Base-by-base conservation (phyloP, 176 grass and related monocot species). In the Lolium rigidum region DNA sequence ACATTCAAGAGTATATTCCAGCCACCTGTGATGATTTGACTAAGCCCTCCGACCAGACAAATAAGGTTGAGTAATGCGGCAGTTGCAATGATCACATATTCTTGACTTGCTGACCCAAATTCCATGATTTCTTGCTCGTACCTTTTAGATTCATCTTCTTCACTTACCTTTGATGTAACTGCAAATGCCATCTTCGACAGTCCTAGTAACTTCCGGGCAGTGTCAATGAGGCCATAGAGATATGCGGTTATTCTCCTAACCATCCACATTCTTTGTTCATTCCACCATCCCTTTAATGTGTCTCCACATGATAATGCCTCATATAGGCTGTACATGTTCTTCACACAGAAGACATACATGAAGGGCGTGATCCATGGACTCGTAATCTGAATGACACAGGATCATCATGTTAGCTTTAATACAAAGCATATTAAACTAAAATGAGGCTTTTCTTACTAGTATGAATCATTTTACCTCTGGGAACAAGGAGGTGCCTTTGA, bases 51-150 rank as follows among this genome's bases (percentile, higher is more conserved):
- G 41, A 81, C 83, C 16, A 95, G 48, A 70, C 93, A 93, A 6
- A 81, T 57, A 9, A 89, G 79, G 78, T 95, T 93, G 59, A 98
- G 54, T 43, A 93, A 80, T 78, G 93, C 95, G 12, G 90, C 28
- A 10, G 83, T 74, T 77, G 37, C 76, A n/a, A 93, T 95, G 69
- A 95, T 87, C 56, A 88, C 91, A 65, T 90, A 90, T 86, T 87
- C 90, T 69, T 85, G 56, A 50, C 87, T 79, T 10, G 81, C 83
- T 0, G 77, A 47, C 1, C 92, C 93, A 46, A 98, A 93, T 80
- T 95, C 93, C 74, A 98, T 92, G 20, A 90, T 76, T 87, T 98
- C 95, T 83, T 87, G 82, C 83, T 93, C 73, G 3, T 93, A 98
- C 72, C 95, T 84, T 44, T 90, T 92, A 13, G 76, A 82, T 55